A percentile compares a stretch with the other conserved stretches of the same genome.
Evolutionary conservation across 495 filamentous ascomycete species (phyloP).

Genomic region (Parathielavia appendiculata): DNA sequence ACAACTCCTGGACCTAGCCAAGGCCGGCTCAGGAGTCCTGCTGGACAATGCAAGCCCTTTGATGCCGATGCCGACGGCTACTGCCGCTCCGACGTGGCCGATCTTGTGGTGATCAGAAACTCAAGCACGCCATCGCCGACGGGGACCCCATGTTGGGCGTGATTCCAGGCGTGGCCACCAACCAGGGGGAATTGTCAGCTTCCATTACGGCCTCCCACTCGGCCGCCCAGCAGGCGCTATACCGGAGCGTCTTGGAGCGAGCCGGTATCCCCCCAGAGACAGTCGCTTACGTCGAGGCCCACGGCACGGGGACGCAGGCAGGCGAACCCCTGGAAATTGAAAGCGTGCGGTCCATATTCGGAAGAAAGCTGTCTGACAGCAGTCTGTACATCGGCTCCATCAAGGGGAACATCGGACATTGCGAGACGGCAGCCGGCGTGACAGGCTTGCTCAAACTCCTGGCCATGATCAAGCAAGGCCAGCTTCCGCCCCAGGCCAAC

Average conservation of each 20-base stretch:
- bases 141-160: conserved; percentile 53
- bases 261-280: neutral
- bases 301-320: conserved; percentile 78
- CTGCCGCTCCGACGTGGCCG: conserved; percentile 55
- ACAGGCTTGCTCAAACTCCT: conserved; percentile 72
- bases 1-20: conserved; percentile 44
- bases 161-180: conserved; percentile 48
- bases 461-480: conserved; percentile 74
- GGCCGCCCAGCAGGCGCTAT: neutral
- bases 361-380: conserved; percentile 56
- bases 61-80: conserved; percentile 59
- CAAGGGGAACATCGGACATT: conserved; percentile 83
- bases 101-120: conserved; percentile 46
- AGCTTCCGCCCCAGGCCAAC: conserved; percentile 73
- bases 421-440: conserved; percentile 75
- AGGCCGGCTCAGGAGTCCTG: conserved; percentile 34
- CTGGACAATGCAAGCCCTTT: conserved; percentile 52
- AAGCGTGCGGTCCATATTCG: conserved; percentile 69
- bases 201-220: neutral
- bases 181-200: conserved; percentile 30
- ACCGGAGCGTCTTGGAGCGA: neutral
- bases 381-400: conserved; percentile 71
- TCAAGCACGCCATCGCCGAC: conserved; percentile 45
- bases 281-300: conserved; percentile 84
- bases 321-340: conserved; percentile 72